Base-by-base conservation (phyloP, 371 early-diverging fungal genomes). In the Syncephalis plumigaleata region DNA sequence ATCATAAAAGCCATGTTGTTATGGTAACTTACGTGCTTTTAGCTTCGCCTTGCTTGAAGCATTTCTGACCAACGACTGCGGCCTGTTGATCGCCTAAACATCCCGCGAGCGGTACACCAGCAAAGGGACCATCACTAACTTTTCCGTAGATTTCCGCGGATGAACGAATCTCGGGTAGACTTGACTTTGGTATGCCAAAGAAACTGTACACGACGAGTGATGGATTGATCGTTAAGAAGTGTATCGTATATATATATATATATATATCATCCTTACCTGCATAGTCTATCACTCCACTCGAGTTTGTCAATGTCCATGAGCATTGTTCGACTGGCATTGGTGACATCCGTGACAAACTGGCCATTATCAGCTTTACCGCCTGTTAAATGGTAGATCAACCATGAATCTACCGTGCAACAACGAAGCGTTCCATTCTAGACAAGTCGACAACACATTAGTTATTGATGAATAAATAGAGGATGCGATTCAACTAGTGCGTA, bases 81-180 rank as follows among this genome's bases (percentile, higher is more conserved):
- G 95, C 92, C 58, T 96, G 97, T 59, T 96, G 97, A 65, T 96
- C 97, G 18, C 97, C 97, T 25, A 94, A 61, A 58, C 85, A 82
- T 3, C 89, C 90, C 26, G 81, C 65, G 13, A 91, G 70, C 1
- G 87, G 81, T 1, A 85, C 53, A 21, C 77, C 84, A 57, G 61
- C 55, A 37, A 77, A 63, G 37, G 82, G 68, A 2, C 79, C 79
- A 23, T 56, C 52, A 8, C 54, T 54, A 16, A 54, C 59, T 20
- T 64, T 53, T 5, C 88, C 92, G 62, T 88, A 89, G 0, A 81
- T 50, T 44, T 84, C 76, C 11, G 91, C 70, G 4, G 91, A 91
- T 13, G 91, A 81, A n/a, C 67, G 66, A 53, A 95, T 84, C 55
- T 71, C 68, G 18, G 96, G 91, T 5, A 95, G 71, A 49, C 71